These are phyloP conservation scores for Pseudonitzschia pungens DNA, from an alignment of 108 stramenopile genomes.

Conservation along the genomic window DNA sequence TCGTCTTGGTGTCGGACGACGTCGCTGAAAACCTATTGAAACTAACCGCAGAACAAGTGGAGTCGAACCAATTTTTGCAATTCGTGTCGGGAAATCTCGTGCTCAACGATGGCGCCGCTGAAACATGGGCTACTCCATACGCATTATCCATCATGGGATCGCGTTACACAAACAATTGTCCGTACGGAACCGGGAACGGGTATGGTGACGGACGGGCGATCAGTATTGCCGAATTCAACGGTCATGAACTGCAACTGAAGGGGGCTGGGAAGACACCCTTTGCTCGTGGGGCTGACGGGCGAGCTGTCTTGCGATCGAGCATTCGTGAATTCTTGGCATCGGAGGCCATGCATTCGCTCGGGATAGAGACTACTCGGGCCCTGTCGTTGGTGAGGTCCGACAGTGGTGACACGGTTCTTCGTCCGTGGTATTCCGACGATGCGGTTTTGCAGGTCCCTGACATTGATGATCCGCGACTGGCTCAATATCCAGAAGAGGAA, in stretches of 20 bases:
- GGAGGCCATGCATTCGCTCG: slow-evolving; percentile 94
- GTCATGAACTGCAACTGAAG: slow-evolving; percentile 95
- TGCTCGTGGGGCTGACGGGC: slow-evolving; percentile 93
- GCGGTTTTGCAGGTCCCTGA: slow-evolving; percentile 39
- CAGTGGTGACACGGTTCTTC: slow-evolving; percentile 45
- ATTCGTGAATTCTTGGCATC: slow-evolving; percentile 94
- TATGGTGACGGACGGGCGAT: slow-evolving; percentile 91
- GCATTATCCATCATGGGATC: slow-evolving; percentile 84
- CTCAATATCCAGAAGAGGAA: slow-evolving; percentile 49
- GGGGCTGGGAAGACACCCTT: slow-evolving; percentile 96
- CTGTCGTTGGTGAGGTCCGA: slow-evolving; percentile 70
- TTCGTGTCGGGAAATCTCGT: slow-evolving; percentile 71
- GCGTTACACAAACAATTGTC: slow-evolving; percentile 74
- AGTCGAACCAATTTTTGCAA: slow-evolving; percentile 60
- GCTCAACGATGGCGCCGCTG: slow-evolving; percentile 19
- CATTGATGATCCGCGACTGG: slow-evolving; percentile 76
- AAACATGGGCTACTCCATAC: slow-evolving; percentile 87
- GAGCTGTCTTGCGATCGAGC: slow-evolving; percentile 90
- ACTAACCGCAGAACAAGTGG: slow-evolving; percentile 38
- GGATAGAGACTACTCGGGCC: slow-evolving; percentile 89
- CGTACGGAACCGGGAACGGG: slow-evolving; percentile 82
- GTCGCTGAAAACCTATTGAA: slow-evolving; percentile 47
- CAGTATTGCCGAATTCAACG: slow-evolving; percentile 66
- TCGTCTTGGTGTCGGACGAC: slow-evolving; percentile 54
- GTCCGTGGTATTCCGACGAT: slow-evolving; percentile 76